Base-by-base conservation (phyloP, 1,284 basidiomycete genomes). In the Anthracocystis walkeri region DNA sequence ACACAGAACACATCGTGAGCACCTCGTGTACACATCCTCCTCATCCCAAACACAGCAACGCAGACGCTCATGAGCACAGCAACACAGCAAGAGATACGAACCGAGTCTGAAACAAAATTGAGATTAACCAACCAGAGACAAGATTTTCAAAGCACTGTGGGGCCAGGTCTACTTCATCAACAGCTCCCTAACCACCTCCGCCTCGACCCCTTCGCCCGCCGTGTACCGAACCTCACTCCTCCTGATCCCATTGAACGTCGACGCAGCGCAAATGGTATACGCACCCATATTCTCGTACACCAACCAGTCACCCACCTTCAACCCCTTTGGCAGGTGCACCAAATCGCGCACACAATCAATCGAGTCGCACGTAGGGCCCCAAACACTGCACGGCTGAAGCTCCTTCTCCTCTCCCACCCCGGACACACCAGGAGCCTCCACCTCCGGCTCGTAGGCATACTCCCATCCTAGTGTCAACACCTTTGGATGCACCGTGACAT, bases 211-310 rank as follows among this genome's bases (percentile, higher is more conserved):
- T 18, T 60, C 62, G 33, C 86, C 86, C 52, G 87, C 78, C 20
- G 86, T 87, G 82, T 87, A 87, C 23, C 83, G 72, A 35, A 87
- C 83, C 67, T 84, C 80, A 44, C 79, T 79, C 29, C 82, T 70
- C 25, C 81, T 77, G 64, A 87, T 69, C 60, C 93, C 94, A 82
- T 95, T 95, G 87, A 94, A 95, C 81, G 90, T 90, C 86, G 91
- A 92, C 21, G 94, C 93, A 0, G 94, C 94, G 81, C 93, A 95
- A 73, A 94, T 88, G 18, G 94, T 96, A 86, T 97, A 97, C 14
- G 94, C 94, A 44, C 94, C 94, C 94, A 97, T 96, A 81, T 93
- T 90, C 58, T 90, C 90, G 88, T 94, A 96, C 7, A 92, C 91
- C 8, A 97, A 88, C 94, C 94, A 97, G 85, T 97, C 94, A 8